Evolutionary conservation across 495 filamentous ascomycete species (phyloP), one percentile per base, ranked within the genome.

Genomic region (Talaromyces adpressus): DNA sequence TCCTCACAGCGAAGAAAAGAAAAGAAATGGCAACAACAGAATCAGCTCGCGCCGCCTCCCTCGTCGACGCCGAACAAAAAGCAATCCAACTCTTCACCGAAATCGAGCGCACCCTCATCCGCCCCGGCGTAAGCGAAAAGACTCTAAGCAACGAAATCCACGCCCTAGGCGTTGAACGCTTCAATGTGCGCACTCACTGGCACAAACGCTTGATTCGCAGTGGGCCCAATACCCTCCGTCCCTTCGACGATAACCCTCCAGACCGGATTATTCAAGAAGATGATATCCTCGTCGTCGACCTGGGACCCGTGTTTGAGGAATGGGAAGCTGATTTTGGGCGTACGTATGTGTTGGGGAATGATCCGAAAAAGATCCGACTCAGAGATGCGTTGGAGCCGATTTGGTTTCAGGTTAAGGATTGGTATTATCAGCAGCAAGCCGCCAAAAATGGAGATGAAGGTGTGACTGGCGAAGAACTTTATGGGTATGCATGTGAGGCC

Each of bases 321-420:
- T 83, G 76, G 75, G 80, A 83, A 63, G 81, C 80, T 12, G 81
- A 83, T 62, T 79, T 81, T 56, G 78, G 79, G 11, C 77, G 78
- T 41, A 80, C 78, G 3, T 80, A 73, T 52, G 79, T 83, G 0
- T 70, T 83, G 0, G 79, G 81, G 4, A 62, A 77, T 41, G 78
- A 83, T 34, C 75, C 76, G 16, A 52, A 70, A 9, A 82, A 82
- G 70, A 66, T 70, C 30, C 66, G 66, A 30, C 65, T 83, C 6
- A 75, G 79, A 1, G 77, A 82, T 57, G 65, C 72, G 7, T 72
- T 83, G 0, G 73, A 80, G 47, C 77, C 76, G 1, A 70, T 76
- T 11, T 83, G 76, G 77, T 62, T 73, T 1, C 64, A 59, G 14
- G 75, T 81, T 18, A 79, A 78, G 66, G 63, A 67, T 1, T 69